Conservation (phyloP, 1,284 basidiomycete species). For the Austropuccinia psidii region DNA sequence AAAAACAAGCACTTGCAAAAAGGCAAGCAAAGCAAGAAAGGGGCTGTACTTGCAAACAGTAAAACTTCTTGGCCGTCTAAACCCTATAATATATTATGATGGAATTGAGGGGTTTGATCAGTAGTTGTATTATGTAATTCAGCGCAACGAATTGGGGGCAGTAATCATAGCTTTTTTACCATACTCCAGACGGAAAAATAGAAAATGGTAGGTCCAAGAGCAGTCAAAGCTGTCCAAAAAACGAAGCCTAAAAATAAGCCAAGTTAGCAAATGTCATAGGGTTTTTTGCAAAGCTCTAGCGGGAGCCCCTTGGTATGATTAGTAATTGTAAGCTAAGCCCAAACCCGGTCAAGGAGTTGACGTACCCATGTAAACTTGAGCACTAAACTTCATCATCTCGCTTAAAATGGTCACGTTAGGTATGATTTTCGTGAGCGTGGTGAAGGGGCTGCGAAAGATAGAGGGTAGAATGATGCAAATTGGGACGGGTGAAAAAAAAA, state of each 20-base stretch:
- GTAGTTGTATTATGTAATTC: background rate
- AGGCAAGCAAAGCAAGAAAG: constrained; percentile 23
- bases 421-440: background rate
- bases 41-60: constrained; percentile 39
- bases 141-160: background rate
- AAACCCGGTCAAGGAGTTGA: constrained; percentile 8
- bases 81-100: background rate
- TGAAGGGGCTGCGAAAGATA: background rate
- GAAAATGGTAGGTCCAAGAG: constrained; percentile 73
- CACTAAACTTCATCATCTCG: constrained; percentile 47
- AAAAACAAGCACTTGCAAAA: constrained; percentile 1
- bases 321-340: no score
- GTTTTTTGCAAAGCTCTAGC: background rate
- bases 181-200: constrained; percentile 89
- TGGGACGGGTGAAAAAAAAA: background rate
- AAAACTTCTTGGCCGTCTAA: constrained; percentile 41
- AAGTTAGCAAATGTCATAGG: background rate
- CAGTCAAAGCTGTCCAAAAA: constrained; percentile 80
- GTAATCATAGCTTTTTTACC: no score
- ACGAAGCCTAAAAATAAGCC: constrained; percentile 60
- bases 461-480: background rate
- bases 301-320: no score
- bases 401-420: constrained; percentile 24
- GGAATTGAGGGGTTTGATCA: background rate
- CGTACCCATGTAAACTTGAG: constrained; percentile 58